These are phyloP conservation scores for Tuber magnatum DNA, from an alignment of 495 filamentous ascomycete species.

Conservation along the genomic window DNA sequence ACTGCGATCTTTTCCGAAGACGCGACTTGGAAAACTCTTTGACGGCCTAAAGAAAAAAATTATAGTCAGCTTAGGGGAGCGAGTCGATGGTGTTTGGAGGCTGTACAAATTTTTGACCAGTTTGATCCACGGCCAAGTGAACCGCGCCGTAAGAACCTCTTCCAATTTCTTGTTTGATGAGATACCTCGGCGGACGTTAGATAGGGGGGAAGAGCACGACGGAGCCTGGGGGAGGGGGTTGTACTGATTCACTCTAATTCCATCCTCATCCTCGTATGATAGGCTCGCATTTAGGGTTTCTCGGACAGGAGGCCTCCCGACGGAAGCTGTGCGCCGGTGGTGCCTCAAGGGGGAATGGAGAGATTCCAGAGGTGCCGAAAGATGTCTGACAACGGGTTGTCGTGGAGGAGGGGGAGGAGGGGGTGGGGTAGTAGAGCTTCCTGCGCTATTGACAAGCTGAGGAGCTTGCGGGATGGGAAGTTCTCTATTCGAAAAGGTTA, in stretches of 20 bases:
- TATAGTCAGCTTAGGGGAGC: conserved; percentile 10
- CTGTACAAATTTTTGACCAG: conserved; percentile 82
- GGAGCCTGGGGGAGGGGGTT: conserved; percentile 14
- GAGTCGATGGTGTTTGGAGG: conserved; percentile 3
- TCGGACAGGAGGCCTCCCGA: conserved; percentile 43
- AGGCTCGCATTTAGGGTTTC: conserved; percentile 89
- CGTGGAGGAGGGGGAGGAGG: conserved; percentile 1
- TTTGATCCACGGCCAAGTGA: conserved; percentile 83
- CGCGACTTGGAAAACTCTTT: conserved; percentile 97
- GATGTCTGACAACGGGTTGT: conserved; percentile 13
- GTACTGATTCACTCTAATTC: conserved; percentile 39
- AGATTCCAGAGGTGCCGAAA: conserved; percentile 17
- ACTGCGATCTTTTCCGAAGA: conserved; percentile 86
- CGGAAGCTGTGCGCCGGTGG: conserved; percentile 63
- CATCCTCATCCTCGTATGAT: conserved; percentile 74
- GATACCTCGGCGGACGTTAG: conserved; percentile 54
- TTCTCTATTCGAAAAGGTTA: background rate
- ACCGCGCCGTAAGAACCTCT: conserved; percentile 92
- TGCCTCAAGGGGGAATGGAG: conserved; percentile 64
- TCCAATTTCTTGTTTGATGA: conserved; percentile 91
- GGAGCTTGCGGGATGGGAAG: background rate
- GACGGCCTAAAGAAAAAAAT: conserved; percentile 57
- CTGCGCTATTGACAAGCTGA: background rate
- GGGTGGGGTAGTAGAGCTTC: conserved; percentile 1
- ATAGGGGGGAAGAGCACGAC: background rate